Evolutionary conservation across 305 asterid species (phyloP), one percentile per base, ranked within the genome.

Genomic region (Solanum hybrid): DNA sequence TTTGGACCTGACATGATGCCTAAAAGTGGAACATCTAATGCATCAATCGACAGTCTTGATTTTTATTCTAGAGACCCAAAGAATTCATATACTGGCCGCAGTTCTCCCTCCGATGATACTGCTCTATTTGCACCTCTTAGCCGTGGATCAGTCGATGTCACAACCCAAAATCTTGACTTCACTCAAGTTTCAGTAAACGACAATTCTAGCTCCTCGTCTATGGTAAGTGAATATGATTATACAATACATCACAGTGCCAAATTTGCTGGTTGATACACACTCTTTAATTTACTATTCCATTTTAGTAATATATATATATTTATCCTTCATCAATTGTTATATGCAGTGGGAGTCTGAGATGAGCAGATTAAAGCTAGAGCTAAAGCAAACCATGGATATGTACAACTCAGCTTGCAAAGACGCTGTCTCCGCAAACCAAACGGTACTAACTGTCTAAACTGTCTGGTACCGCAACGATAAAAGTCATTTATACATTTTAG

Each of bases 341-440:
- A 85, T 89, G 91, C 92, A 92, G 92, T 78, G 90, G 89, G 94
- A 90, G 79, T 89, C 83, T 33, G 94, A 92, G 90, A 86, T 90
- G 95, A 92, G 91, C 87, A 93, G 95, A 85, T 91, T 96, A 83
- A 94, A 95, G 91, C 92, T 86, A n/a, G 96, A 96, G 92, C 92
- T 96, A 88, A 90, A 93, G 86, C 96, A 95, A 73, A 94, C 98
- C 35, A 93, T 97, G 97, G 91, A 94, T 69, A 93, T 94, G 97
- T 97, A 96, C 89, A 95, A 92, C 86, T 88, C 95, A 73, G 98
- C 96, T 89, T 96, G 97, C 95, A 95, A 94, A 91, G 96, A 95
- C 87, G 97, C 96, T 71, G 90, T 92, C 89, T 90, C 94, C 64
- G 93, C 92, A 81, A 90, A 90, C 42, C 91, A 92, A 46, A 92